Evolutionary conservation across 2,329 filamentous ascomycete genomes (phyloP).

Genomic region (Colletotrichum aenigma): DNA sequence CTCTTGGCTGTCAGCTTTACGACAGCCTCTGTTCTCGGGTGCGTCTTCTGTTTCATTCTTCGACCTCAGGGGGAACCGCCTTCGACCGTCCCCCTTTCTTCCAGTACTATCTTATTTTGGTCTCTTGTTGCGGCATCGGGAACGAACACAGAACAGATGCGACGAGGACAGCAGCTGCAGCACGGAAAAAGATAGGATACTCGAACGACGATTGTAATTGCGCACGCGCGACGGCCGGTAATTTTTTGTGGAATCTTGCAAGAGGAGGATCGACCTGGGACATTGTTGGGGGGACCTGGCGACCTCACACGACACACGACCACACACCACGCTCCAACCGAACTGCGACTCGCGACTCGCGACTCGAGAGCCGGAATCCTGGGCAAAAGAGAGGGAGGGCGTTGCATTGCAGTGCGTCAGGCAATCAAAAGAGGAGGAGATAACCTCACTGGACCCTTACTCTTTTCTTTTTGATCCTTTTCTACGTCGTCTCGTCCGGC

Average conservation of each 20-base stretch:
- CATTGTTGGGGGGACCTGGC: not conserved
- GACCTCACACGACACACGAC: not conserved
- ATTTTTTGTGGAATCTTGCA: conserved; percentile 4
- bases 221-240: not conserved
- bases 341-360: not conserved
- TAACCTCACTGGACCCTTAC: not conserved
- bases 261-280: conserved; percentile 15
- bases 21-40: not conserved
- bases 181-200: not conserved
- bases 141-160: not conserved
- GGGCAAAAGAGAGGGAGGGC: not conserved
- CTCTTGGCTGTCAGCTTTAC: not conserved
- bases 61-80: not conserved
- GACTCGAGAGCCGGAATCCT: not conserved
- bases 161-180: not conserved
- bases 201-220: not conserved
- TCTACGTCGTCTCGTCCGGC: not conserved
- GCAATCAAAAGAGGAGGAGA: not conserved
- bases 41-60: not conserved
- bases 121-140: not conserved
- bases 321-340: not conserved
- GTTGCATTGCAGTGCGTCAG: not conserved
- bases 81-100: not conserved
- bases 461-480: not conserved
- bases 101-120: not conserved